Conservation (phyloP, 768 basidiomycete genomes). For the Auriscalpium orientale region DNA sequence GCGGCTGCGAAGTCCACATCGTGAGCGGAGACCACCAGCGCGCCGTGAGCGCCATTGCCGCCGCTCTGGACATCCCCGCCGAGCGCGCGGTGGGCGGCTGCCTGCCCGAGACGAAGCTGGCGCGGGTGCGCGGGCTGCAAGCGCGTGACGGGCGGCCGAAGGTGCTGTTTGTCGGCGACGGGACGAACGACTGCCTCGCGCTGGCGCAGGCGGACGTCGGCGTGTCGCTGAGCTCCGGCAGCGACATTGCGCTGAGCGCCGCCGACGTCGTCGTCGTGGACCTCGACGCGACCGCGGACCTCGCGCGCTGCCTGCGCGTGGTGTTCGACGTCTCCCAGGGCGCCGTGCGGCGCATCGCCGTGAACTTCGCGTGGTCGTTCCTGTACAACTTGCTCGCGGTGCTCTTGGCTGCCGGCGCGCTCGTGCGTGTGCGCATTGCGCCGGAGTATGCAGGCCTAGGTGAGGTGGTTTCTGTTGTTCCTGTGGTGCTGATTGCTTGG, state of each 20-base stretch:
- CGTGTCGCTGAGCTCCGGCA: constrained; percentile 30
- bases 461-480: constrained; percentile 35
- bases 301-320: constrained; percentile 27
- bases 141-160: constrained; percentile 13
- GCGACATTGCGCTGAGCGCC: constrained; percentile 32
- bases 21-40: constrained; percentile 41
- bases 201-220: constrained; percentile 45
- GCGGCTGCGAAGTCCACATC: constrained; percentile 35
- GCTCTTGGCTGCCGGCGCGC: constrained; percentile 42
- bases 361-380: constrained; percentile 31
- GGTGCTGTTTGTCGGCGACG: constrained; percentile 43
- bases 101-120: constrained; percentile 40
- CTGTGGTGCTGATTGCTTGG: constrained; percentile 31
- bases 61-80: constrained; percentile 30
- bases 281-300: constrained; percentile 18
- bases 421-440: constrained; percentile 30
- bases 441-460: constrained; percentile 38
- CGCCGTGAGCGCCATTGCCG: constrained; percentile 36
- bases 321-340: constrained; percentile 31
- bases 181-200: constrained; percentile 44
- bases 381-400: constrained; percentile 41
- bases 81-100: constrained; percentile 34
- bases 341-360: constrained; percentile 27
- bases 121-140: constrained; percentile 23
- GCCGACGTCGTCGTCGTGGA: constrained; percentile 40